phyloP scores from a whole-genome alignment of 2,329 filamentous ascomycete genomes.

The Nemania serpens region DNA sequence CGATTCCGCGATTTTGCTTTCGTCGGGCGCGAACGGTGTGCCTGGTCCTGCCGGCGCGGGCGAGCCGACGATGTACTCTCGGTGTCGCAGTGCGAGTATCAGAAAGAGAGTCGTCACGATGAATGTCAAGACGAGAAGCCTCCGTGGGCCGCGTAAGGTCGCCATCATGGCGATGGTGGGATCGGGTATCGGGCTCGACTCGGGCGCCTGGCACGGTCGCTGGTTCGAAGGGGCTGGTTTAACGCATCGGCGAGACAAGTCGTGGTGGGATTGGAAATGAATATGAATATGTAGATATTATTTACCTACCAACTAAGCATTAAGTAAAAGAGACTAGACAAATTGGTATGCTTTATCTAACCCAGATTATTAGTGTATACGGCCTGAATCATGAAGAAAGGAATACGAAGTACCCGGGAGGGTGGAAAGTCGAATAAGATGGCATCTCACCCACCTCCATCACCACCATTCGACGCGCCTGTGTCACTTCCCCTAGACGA shows the following conservation, averaged over 20 bases:
- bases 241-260: conserved; percentile 15
- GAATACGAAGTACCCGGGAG: no score
- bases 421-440: neutral
- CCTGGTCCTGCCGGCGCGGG: neutral
- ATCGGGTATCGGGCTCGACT: neutral
- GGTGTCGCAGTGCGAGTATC: conserved; percentile 7
- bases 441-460: neutral
- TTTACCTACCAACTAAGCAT: neutral
- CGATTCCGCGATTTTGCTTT: neutral
- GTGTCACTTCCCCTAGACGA: no score
- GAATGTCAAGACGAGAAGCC: conserved; percentile 17
- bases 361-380: neutral
- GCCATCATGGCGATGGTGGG: conserved; percentile 10
- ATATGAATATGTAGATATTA: neutral
- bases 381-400: no score
- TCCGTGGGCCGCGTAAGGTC: conserved; percentile 18
- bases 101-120: conserved; percentile 16
- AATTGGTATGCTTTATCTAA: neutral
- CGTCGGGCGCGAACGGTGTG: neutral
- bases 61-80: neutral
- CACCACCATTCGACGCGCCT: no score
- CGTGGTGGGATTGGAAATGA: neutral
- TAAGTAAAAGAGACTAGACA: no score
- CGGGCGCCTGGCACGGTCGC: conserved; percentile 15
- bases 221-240: conserved; percentile 7